phyloP scores from a whole-genome alignment of 768 basidiomycete genomes.

The Tricholoma saponaceum region DNA sequence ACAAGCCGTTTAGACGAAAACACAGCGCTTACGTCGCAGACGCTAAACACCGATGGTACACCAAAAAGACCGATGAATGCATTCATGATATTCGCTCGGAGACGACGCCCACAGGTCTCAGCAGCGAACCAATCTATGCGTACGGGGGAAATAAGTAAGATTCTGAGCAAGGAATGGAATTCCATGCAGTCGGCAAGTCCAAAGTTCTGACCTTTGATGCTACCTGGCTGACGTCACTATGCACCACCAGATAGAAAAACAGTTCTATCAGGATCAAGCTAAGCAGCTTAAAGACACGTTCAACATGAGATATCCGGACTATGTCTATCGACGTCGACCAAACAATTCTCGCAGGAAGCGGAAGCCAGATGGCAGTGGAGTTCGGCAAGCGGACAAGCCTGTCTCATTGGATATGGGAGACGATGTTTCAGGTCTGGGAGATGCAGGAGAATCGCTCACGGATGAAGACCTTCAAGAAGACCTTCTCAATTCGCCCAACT shows the following conservation, averaged over 20 bases:
- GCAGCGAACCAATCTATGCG: conserved; percentile 88
- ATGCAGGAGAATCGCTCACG: conserved; percentile 33
- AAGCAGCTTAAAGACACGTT: conserved; percentile 83
- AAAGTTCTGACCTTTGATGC: neutral
- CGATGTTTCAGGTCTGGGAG: conserved; percentile 25
- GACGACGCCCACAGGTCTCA: conserved; percentile 77
- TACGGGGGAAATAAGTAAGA: conserved; percentile 87
- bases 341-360: conserved; percentile 76
- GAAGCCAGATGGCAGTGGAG: conserved; percentile 29
- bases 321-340: conserved; percentile 83
- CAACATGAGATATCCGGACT: conserved; percentile 84
- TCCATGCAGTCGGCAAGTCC: conserved; percentile 65
- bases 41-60: conserved; percentile 82
- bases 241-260: conserved; percentile 63
- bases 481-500: conserved; percentile 23
- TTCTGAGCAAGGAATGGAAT: conserved; percentile 84
- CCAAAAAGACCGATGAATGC: conserved; percentile 92
- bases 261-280: conserved; percentile 85
- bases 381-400: conserved; percentile 25
- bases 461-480: conserved; percentile 30
- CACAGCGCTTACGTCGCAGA: conserved; percentile 63
- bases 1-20: conserved; percentile 23
- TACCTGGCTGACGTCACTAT: neutral
- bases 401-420: conserved; percentile 26
- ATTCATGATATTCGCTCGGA: conserved; percentile 89